Conservation (phyloP, 805 yeast genomes). For the Ogataea saltuana region DNA sequence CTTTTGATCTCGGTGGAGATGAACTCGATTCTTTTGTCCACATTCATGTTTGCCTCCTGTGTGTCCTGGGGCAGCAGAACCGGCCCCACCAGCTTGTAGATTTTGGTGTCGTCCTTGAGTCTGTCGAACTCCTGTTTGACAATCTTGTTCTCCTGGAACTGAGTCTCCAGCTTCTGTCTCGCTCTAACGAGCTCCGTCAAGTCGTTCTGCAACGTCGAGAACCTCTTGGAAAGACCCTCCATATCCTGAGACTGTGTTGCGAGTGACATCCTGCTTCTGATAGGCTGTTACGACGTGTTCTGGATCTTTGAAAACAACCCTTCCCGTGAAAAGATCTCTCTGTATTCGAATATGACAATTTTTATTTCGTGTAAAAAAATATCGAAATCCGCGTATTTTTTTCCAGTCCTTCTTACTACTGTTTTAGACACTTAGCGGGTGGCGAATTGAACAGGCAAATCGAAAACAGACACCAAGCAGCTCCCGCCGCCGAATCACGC, state of each 20-base stretch:
- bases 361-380: no score
- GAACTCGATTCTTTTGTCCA: constrained; percentile 85
- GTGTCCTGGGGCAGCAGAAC: constrained; percentile 88
- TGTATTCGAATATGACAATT: no score
- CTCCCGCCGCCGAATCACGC: no score
- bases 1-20: constrained; percentile 75
- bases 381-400: no score
- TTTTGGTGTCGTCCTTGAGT: constrained; percentile 62
- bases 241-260: background rate
- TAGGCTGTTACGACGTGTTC: no score
- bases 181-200: constrained; percentile 57
- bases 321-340: no score
- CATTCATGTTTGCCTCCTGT: constrained; percentile 79
- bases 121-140: constrained; percentile 77
- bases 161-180: constrained; percentile 89
- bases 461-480: no score
- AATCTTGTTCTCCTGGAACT: constrained; percentile 88
- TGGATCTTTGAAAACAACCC: no score
- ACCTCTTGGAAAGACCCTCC: constrained; percentile 28
- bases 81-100: constrained; percentile 90
- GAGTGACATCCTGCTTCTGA: no score
- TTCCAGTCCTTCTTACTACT: no score
- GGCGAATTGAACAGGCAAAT: no score
- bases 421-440: no score
- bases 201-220: constrained; percentile 31